Evolutionary conservation across 2,329 filamentous ascomycete genomes (phyloP).

Genomic region (Coniochaeta sp.): DNA sequence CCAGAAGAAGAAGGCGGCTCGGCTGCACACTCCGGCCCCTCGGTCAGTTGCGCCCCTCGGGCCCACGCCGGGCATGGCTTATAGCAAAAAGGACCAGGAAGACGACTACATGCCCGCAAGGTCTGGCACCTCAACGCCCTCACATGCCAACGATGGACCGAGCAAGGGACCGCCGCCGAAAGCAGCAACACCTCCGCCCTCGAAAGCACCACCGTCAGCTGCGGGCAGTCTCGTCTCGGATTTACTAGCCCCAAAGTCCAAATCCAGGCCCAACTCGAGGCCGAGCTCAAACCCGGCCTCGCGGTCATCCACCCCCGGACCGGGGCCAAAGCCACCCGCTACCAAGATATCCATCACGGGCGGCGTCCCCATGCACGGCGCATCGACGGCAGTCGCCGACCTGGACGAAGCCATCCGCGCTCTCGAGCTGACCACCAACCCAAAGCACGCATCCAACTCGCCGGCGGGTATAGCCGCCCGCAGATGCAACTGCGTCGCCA

Average conservation of each 20-base stretch:
- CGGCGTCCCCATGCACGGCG: conserved; percentile 74
- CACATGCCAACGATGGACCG: conserved; percentile 25
- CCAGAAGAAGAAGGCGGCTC: conserved; percentile 51
- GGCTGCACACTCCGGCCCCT: conserved; percentile 56
- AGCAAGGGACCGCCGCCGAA: conserved; percentile 40
- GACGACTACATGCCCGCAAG: conserved; percentile 64
- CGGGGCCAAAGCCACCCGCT: conserved; percentile 40
- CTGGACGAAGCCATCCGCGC: conserved; percentile 76
- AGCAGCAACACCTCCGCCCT: conserved; percentile 37
- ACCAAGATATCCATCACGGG: conserved; percentile 69
- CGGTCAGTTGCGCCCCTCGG: conserved; percentile 58
- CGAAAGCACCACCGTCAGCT: conserved; percentile 57
- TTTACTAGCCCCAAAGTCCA: conserved; percentile 44
- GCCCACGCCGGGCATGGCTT: conserved; percentile 57
- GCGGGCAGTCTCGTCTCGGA: conserved; percentile 80
- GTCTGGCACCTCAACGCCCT: conserved; percentile 31
- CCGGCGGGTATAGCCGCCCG: conserved; percentile 49
- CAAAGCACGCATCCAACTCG: conserved; percentile 39
- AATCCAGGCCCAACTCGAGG: conserved; percentile 38
- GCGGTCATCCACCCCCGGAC: conserved; percentile 42
- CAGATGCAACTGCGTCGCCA: conserved; percentile 82
- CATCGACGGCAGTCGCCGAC: conserved; percentile 64
- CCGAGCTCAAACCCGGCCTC: conserved; percentile 44
- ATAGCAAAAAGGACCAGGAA: conserved; percentile 64
- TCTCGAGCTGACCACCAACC: conserved; percentile 89